Percentiles rank a stretch among this genome's conserved stretches.
phyloP scores from a whole-genome alignment of 2,329 filamentous ascomycete genomes.

The Raffaelea arxii region DNA sequence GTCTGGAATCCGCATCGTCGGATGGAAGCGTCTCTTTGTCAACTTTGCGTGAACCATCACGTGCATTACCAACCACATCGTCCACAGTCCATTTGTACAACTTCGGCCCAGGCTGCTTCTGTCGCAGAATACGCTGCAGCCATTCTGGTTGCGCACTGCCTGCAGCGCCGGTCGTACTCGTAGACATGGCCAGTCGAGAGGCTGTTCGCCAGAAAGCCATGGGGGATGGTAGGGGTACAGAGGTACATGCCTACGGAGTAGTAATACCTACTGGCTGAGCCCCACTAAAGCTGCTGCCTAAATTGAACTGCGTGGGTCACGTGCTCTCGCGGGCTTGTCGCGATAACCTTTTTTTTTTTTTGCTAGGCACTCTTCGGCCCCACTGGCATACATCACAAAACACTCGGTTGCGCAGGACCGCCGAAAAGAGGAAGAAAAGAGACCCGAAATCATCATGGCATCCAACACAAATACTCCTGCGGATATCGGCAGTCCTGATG shows the following conservation, averaged over 20 bases:
- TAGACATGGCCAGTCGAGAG: neutral
- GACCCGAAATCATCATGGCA: neutral
- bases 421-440: neutral
- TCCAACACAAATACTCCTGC: neutral
- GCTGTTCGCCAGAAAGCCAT: too few relatives aligned
- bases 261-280: neutral
- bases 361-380: too few relatives aligned
- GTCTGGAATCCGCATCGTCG: conserved; percentile 17
- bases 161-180: neutral
- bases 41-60: neutral
- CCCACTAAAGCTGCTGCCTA: too few relatives aligned
- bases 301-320: too few relatives aligned
- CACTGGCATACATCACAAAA: too few relatives aligned
- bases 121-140: conserved; percentile 5
- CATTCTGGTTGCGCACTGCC: conserved; percentile 2
- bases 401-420: too few relatives aligned
- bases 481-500: neutral
- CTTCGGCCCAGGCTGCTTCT: conserved; percentile 3
- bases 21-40: neutral
- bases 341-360: conserved; percentile 3
- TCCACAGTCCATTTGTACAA: conserved; percentile 9
- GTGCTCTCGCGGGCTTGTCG: conserved; percentile 9
- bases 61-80: neutral
- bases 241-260: too few relatives aligned
- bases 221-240: too few relatives aligned